Evolutionary conservation across 345 rosid species (phyloP).

Genomic region (Eucalyptus globulus): DNA sequence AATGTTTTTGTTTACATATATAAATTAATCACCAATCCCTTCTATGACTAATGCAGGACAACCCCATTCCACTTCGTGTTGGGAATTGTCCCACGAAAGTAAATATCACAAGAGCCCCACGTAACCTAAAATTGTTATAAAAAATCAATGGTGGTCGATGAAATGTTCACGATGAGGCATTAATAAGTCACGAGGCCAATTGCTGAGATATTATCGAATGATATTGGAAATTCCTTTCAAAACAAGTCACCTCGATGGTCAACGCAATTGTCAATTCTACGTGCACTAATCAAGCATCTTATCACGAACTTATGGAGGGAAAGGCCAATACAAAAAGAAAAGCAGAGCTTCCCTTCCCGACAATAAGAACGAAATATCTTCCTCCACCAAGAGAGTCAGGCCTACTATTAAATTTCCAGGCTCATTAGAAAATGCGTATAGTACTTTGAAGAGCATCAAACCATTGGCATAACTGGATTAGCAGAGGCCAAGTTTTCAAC

Average conservation of each 20-base stretch:
- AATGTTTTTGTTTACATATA: no score
- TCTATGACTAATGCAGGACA: no score
- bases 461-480: background rate
- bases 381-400: background rate
- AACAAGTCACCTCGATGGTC: background rate
- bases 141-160: background rate
- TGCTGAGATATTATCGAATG: background rate
- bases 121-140: background rate
- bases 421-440: background rate
- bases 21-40: no score
- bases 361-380: background rate
- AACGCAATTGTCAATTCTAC: background rate
- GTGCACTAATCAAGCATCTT: background rate
- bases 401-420: background rate
- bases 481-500: background rate
- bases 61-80: accelerated
- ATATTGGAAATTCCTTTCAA: background rate
- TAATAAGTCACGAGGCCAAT: background rate
- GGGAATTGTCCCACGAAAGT: background rate
- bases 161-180: background rate
- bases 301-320: background rate
- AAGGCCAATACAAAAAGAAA: background rate
- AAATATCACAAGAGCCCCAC: background rate
- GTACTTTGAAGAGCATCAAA: background rate
- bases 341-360: background rate